Base-by-base conservation (phyloP, 495 filamentous ascomycete species). In the Aspergillus heteromorphus region DNA sequence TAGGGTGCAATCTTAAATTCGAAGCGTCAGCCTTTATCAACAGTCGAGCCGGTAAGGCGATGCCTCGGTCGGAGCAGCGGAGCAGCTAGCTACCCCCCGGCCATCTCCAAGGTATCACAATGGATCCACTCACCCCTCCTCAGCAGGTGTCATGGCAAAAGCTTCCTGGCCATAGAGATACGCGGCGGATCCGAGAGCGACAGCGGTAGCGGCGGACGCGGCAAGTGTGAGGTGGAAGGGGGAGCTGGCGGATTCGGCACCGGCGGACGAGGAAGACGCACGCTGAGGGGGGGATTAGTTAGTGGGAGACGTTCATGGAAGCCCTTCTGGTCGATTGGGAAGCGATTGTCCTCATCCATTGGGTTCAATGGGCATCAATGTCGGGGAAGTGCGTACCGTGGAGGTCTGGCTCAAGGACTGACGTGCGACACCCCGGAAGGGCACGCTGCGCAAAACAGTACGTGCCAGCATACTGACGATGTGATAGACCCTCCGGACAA, bases 161-260 rank as follows among this genome's bases (percentile, higher is more conserved):
- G 87, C 83, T 57, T 86, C 85, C 54, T 86, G 81, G 62, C 93
- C 95, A 76, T 92, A 97, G 61, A 95, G 86, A 74, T 96, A 89
- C 69, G 87, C 89, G 64, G 93, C 81, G 52, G 91, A 89, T 69
- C 91, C 91, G 70, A 89, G 74, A 60, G 93, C 91, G 63, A 88
- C 77, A 62, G 85, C 79, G 57, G 92, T 96, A 60, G 93, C 87
- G 59, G 87, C 88, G 63, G 80, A 79, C 59, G 87, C 89, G 69
- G 90, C 87, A 58, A 89, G 79, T 66, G 88, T 97, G 65, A 90
- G 77, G 63, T 75, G 64, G 67, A 77, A 74, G 53, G 78, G 77
- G 56, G 78, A 79, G 66, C 69, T 71, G 57, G 72, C 69, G 69
- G 73, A 66, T 63, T 77, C 75, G 61, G 73, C 54, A 61, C 76